Evolutionary conservation across 2,329 filamentous ascomycete species (phyloP).

Genomic region (Hymenoscyphus scutula): DNA sequence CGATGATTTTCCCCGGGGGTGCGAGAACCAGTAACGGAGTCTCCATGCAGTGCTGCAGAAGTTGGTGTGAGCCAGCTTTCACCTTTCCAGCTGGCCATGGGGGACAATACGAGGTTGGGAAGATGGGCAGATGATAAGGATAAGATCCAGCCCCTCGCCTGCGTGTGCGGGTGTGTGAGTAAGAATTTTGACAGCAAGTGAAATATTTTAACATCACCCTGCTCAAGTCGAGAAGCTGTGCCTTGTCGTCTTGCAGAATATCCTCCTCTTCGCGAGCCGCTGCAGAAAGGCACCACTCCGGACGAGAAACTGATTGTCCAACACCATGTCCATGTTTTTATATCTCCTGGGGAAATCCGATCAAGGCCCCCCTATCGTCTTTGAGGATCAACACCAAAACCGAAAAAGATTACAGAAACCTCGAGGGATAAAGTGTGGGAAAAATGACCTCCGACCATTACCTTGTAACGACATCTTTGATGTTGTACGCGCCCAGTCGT

Average conservation of each 20-base stretch:
- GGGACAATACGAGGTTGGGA: neutral
- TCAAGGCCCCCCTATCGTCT: neutral
- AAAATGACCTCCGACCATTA: slow-evolving; percentile 10
- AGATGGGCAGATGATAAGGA: slow-evolving; percentile 1
- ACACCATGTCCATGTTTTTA: slow-evolving; percentile 1
- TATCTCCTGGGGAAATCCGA: neutral
- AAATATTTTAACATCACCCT: neutral
- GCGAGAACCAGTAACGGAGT: neutral
- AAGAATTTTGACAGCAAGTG: neutral
- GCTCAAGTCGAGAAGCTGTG: neutral
- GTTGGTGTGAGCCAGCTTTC: neutral
- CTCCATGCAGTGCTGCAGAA: neutral
- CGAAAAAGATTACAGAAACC: neutral
- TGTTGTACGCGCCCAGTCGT: slow-evolving; percentile 17
- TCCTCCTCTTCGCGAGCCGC: slow-evolving; percentile 1
- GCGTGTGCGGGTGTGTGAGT: neutral
- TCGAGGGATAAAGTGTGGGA: neutral
- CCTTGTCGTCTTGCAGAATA: neutral
- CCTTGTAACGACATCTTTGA: slow-evolving; percentile 15
- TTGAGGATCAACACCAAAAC: neutral
- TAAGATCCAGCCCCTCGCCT: neutral
- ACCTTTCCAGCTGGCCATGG: too few relatives aligned
- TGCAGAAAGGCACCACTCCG: neutral
- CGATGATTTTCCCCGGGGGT: slow-evolving; percentile 1
- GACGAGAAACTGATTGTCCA: neutral